phyloP scores from a whole-genome alignment of 73 alveolate genomes.

The Tetrahymena borealis region DNA sequence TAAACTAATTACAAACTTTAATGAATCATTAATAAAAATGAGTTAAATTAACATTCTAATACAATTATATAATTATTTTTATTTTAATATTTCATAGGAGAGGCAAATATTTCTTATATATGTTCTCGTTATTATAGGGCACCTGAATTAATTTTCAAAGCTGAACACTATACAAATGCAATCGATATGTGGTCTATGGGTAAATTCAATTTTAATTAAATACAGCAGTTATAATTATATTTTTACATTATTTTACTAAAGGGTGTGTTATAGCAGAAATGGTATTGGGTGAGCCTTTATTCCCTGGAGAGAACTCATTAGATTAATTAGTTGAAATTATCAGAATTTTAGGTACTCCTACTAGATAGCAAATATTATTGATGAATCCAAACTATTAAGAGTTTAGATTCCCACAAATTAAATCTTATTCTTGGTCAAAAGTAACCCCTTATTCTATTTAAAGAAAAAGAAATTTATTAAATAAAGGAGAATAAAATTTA shows the following conservation, averaged over 20 bases:
- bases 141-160: constrained; percentile 70
- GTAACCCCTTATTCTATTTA: constrained; percentile 30
- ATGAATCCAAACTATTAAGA: constrained; percentile 88
- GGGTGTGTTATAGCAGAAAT: constrained; percentile 94
- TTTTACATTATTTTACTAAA: background rate
- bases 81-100: constrained; percentile 40
- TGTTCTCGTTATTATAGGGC: constrained; percentile 70
- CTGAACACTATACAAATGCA: constrained; percentile 59
- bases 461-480: constrained; percentile 12
- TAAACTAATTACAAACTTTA: no score
- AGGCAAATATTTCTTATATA: constrained; percentile 78
- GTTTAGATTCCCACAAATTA: constrained; percentile 65
- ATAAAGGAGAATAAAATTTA: background rate
- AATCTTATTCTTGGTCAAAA: constrained; percentile 59
- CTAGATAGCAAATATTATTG: constrained; percentile 58
- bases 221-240: background rate
- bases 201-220: background rate
- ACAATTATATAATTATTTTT: background rate
- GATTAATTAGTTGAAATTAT: constrained; percentile 86
- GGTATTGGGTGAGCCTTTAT: constrained; percentile 73
- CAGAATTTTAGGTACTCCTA: constrained; percentile 89
- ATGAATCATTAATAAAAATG: no score
- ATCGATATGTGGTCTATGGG: constrained; percentile 84
- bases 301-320: constrained; percentile 82
- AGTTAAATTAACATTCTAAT: no score